Evolutionary conservation across 352 stramenopile species (phyloP).

Genomic region (Pseudoperonospora humuli): DNA sequence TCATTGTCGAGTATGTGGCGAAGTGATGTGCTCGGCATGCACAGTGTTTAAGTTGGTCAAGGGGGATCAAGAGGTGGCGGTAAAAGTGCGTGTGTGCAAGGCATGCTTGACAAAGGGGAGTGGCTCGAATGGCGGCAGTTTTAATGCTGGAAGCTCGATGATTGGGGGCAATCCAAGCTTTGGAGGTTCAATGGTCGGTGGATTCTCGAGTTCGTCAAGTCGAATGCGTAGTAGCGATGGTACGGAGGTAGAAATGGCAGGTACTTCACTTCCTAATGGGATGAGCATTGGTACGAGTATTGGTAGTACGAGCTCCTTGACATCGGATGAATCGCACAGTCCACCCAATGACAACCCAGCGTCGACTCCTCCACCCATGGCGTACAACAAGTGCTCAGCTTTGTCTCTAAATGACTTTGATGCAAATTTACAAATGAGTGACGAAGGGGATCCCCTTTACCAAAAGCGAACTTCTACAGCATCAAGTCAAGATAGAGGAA

Average conservation of each 20-base stretch:
- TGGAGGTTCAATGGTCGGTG: constrained; percentile 14
- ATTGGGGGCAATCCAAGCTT: constrained; percentile 14
- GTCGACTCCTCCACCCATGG: constrained; percentile 13
- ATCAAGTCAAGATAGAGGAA: constrained; percentile 25
- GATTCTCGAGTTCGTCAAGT: constrained; percentile 11
- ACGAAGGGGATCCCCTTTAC: constrained; percentile 17
- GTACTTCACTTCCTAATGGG: constrained; percentile 7
- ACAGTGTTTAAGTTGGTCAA: constrained; percentile 75
- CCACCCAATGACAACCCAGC: constrained; percentile 29
- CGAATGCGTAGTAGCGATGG: constrained; percentile 23
- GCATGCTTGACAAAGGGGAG: constrained; percentile 61
- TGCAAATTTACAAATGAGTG: constrained; percentile 22
- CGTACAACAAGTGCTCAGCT: constrained; percentile 25
- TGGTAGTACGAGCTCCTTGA: constrained; percentile 40
- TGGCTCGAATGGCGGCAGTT: constrained; percentile 16
- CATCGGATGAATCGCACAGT: constrained; percentile 42
- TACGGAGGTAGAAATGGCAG: constrained; percentile 25
- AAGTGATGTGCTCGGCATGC: constrained; percentile 78
- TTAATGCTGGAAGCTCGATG: constrained; percentile 7
- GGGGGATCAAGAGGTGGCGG: constrained; percentile 31
- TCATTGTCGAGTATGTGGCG: constrained; percentile 80
- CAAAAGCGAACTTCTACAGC: constrained; percentile 14
- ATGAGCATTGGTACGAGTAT: constrained; percentile 20
- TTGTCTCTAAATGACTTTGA: constrained; percentile 50
- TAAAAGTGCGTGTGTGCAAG: constrained; percentile 76